Evolutionary conservation across 2,329 filamentous ascomycete genomes (phyloP).

Genomic region (Talaromyces albobiverticillius): DNA sequence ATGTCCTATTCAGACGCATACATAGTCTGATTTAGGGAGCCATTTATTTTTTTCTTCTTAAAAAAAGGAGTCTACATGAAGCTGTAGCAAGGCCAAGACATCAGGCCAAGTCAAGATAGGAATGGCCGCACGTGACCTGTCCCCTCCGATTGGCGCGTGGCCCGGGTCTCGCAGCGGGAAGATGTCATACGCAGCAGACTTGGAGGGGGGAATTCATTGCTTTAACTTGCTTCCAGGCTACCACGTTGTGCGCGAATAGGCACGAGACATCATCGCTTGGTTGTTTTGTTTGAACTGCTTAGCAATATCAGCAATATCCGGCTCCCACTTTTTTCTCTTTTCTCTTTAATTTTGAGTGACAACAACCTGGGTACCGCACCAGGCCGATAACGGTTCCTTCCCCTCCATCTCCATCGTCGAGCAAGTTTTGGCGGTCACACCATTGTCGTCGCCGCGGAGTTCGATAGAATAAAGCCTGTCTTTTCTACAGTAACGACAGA

Average conservation of each 20-base stretch:
- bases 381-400: no score
- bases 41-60: no score
- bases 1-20: slow-evolving; percentile 19
- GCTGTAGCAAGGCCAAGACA: no score
- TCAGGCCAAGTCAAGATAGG: no score
- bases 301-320: not conserved
- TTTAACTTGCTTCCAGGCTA: slow-evolving; percentile 5
- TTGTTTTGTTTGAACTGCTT: not conserved
- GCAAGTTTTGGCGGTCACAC: not conserved
- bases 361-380: no score
- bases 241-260: slow-evolving; percentile 5
- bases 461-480: no score
- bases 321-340: not conserved
- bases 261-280: not conserved
- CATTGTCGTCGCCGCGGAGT: no score
- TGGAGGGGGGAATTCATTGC: not conserved
- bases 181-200: slow-evolving; percentile 15
- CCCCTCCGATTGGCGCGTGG: slow-evolving; percentile 28
- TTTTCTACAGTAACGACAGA: no score
- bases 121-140: slow-evolving; percentile 29
- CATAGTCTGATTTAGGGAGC: no score
- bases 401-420: not conserved
- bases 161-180: slow-evolving; percentile 11
- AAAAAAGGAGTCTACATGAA: no score
- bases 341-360: not conserved